These are phyloP conservation scores for Penicillium atrosanguineum DNA, from an alignment of 495 filamentous ascomycete genomes.

Conservation along the genomic window DNA sequence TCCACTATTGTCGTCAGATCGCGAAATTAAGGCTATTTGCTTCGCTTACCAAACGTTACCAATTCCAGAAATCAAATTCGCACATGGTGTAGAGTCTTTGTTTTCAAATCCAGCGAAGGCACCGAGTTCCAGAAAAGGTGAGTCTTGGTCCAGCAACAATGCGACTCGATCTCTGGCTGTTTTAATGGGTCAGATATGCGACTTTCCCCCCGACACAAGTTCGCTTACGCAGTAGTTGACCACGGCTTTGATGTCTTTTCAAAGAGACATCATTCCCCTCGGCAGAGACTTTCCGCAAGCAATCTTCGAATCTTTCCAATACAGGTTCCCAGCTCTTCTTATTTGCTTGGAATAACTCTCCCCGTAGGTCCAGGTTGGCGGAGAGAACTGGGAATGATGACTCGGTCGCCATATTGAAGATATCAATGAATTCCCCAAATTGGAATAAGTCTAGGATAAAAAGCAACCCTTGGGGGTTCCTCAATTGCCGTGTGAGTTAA, in stretches of 20 bases:
- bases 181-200: background rate
- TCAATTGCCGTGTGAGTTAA: background rate
- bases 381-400: conserved; percentile 15
- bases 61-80: conserved; percentile 26
- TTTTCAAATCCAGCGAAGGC: conserved; percentile 23
- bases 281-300: conserved; percentile 12
- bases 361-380: conserved; percentile 16
- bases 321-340: conserved; percentile 17
- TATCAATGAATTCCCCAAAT: background rate
- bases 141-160: conserved; percentile 24
- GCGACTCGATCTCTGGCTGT: conserved; percentile 23
- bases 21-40: background rate
- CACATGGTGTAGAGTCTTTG: conserved; percentile 20
- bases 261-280: conserved; percentile 21
- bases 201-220: no score
- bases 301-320: conserved; percentile 18
- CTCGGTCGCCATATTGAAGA: conserved; percentile 10
- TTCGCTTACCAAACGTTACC: conserved; percentile 19
- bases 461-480: no score
- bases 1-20: conserved; percentile 3
- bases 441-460: no score
- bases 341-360: conserved; percentile 15
- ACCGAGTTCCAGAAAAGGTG: conserved; percentile 23
- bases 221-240: conserved; percentile 23
- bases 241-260: conserved; percentile 20